These are phyloP conservation scores for Cutaneotrichosporon cutaneum DNA, from an alignment of 1,284 basidiomycete genomes.

Conservation along the genomic window DNA sequence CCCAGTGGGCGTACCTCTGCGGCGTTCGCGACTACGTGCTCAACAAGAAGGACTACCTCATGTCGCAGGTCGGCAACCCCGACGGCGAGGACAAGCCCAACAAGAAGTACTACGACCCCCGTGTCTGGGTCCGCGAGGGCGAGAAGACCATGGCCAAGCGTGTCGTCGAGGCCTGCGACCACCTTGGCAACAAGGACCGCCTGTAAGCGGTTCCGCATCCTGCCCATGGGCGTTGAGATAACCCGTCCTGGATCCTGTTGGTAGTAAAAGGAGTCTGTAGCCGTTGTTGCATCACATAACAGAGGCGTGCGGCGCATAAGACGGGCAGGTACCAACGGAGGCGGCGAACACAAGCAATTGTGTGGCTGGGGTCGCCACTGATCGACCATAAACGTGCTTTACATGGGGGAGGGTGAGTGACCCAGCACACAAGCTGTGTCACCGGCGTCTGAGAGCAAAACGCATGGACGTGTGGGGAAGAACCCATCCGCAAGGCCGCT, in stretches of 20 bases:
- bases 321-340: neutral
- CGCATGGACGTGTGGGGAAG: neutral
- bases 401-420: too few species aligned
- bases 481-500: too few species aligned
- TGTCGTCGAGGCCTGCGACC: constrained; percentile 86
- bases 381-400: neutral
- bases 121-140: constrained; percentile 97
- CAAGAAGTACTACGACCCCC: constrained; percentile 94
- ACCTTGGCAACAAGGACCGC: constrained; percentile 73
- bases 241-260: neutral
- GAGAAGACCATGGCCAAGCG: constrained; percentile 89
- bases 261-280: constrained; percentile 11
- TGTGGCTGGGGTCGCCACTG: neutral
- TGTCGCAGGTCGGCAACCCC: constrained; percentile 88
- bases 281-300: constrained; percentile 11
- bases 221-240: neutral
- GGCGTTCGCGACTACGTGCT: constrained; percentile 87
- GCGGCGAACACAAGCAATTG: neutral
- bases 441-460: neutral
- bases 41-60: constrained; percentile 80
- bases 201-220: constrained; percentile 25
- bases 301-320: neutral
- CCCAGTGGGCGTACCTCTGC: constrained; percentile 68
- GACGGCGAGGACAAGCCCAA: constrained; percentile 92
- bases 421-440: neutral